Evolutionary conservation across 2,329 filamentous ascomycete genomes (phyloP).

Genomic region (Chalara sp.): DNA sequence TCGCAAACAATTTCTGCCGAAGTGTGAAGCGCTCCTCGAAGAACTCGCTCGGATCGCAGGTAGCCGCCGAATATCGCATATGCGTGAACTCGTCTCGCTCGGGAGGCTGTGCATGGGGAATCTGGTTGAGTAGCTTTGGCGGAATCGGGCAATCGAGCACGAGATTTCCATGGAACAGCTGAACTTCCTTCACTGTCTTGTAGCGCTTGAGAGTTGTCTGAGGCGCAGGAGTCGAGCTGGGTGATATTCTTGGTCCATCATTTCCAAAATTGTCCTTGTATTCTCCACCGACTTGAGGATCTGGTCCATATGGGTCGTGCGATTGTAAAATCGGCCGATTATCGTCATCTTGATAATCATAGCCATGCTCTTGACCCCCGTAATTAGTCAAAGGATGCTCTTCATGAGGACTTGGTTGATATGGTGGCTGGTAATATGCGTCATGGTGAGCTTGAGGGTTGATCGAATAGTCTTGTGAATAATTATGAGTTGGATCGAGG

Average conservation of each 20-base stretch:
- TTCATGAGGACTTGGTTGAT: conserved; percentile 50
- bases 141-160: conserved; percentile 96
- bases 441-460: conserved; percentile 84
- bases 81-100: conserved; percentile 85
- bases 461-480: conserved; percentile 63
- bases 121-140: conserved; percentile 66
- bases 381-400: conserved; percentile 22
- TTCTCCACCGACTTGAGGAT: conserved; percentile 41
- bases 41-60: conserved; percentile 86
- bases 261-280: conserved; percentile 39
- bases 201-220: conserved; percentile 69
- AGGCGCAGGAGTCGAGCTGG: conserved; percentile 42
- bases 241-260: conserved; percentile 27
- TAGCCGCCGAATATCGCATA: conserved; percentile 91
- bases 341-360: conserved; percentile 57
- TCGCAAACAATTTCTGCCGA: conserved; percentile 85
- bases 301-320: conserved; percentile 47
- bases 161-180: conserved; percentile 91
- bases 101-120: conserved; percentile 39
- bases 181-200: conserved; percentile 99
- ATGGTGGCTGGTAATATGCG: conserved; percentile 77
- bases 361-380: conserved; percentile 17
- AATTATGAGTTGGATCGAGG: conserved; percentile 39
- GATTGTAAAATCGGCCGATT: conserved; percentile 67
- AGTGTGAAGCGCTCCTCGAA: conserved; percentile 85